These are phyloP conservation scores for Colletotrichum higginsianum DNA, from an alignment of 2,329 filamentous ascomycete species.

Conservation along the genomic window DNA sequence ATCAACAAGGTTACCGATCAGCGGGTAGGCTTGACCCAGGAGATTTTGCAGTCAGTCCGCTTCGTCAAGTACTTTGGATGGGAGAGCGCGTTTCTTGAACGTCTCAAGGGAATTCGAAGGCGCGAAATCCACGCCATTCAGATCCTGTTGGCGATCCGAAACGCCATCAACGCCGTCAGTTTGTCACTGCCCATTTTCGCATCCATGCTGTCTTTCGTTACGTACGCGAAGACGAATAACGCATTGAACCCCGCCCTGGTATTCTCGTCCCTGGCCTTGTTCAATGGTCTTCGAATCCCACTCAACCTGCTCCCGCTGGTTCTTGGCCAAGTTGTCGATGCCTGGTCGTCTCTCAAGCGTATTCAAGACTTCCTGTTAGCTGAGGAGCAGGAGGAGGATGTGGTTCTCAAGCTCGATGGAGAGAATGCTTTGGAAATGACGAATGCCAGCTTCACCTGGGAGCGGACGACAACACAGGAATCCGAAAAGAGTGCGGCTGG, in stretches of 20 bases:
- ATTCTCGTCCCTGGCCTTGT: constrained; percentile 94
- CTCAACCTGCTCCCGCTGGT: constrained; percentile 91
- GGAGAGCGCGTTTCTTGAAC: constrained; percentile 88
- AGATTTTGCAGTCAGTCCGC: constrained; percentile 90
- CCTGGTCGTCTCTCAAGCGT: constrained; percentile 85
- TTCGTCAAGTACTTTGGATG: constrained; percentile 98
- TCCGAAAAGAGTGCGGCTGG: constrained; percentile 60
- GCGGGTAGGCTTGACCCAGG: constrained; percentile 90
- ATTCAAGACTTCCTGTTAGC: constrained; percentile 91
- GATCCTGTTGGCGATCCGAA: constrained; percentile 84
- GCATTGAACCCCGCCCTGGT: constrained; percentile 80
- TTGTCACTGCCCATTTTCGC: constrained; percentile 93
- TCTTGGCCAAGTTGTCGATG: constrained; percentile 91
- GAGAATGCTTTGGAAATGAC: constrained; percentile 81
- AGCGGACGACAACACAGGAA: constrained; percentile 73
- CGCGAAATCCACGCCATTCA: constrained; percentile 90
- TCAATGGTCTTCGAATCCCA: constrained; percentile 92
- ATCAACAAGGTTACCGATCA: constrained; percentile 98
- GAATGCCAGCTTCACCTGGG: constrained; percentile 89
- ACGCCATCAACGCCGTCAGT: constrained; percentile 86
- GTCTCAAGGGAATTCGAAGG: constrained; percentile 80
- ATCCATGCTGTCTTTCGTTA: constrained; percentile 95
- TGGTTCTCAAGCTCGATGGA: constrained; percentile 67
- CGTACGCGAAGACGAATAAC: constrained; percentile 78
- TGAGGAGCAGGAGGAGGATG: constrained; percentile 86